These are phyloP conservation scores for Juncus inflexus DNA, from an alignment of 176 grass and related monocot species.

Conservation along the genomic window DNA sequence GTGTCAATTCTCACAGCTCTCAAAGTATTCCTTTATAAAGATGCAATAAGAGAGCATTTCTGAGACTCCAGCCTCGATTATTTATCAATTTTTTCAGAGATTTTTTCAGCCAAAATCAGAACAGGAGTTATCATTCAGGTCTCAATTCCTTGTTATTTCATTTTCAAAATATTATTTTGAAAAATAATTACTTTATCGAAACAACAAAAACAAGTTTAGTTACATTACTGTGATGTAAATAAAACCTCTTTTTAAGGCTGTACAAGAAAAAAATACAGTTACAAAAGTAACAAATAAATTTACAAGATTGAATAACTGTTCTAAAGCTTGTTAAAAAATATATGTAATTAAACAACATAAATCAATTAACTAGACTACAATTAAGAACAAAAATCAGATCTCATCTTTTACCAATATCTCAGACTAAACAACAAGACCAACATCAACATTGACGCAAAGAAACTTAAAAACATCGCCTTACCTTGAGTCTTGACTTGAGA, in stretches of 20 bases:
- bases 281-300: too few relatives aligned
- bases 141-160: neutral
- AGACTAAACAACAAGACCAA: too few relatives aligned
- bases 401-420: too few relatives aligned
- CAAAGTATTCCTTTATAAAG: constrained; percentile 28
- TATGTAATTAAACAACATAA: too few relatives aligned
- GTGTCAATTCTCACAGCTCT: constrained; percentile 36
- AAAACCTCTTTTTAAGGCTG: too few relatives aligned
- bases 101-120: constrained; percentile 24
- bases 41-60: constrained; percentile 33
- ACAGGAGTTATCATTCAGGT: constrained; percentile 5
- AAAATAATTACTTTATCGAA: neutral
- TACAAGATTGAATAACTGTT: too few relatives aligned
- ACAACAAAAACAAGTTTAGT: neutral
- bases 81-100: constrained; percentile 17
- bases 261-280: neutral
- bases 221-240: neutral
- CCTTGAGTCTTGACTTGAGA: too few relatives aligned
- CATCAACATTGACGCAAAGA: too few relatives aligned
- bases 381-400: too few relatives aligned
- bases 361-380: too few relatives aligned
- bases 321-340: too few relatives aligned
- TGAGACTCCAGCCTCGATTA: constrained; percentile 40
- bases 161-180: constrained; percentile 8
- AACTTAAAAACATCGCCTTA: too few relatives aligned